Evolutionary conservation across 2,329 filamentous ascomycete species (phyloP).

Genomic region (Verruconis gallopava): DNA sequence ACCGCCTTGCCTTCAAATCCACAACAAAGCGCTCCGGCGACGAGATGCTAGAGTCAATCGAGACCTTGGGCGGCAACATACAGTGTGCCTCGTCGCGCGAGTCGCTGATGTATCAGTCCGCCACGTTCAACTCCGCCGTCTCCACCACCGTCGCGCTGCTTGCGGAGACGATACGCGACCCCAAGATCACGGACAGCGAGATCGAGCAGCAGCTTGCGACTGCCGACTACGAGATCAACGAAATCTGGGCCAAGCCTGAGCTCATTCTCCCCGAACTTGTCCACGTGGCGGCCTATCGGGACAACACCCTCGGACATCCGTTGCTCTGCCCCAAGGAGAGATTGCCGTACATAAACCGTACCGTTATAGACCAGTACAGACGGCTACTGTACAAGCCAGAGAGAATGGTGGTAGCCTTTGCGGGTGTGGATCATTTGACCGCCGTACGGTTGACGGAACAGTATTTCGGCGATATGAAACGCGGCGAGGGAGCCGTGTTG

Average conservation of each 20-base stretch:
- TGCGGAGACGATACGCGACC: constrained; percentile 85
- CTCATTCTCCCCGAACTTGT: constrained; percentile 90
- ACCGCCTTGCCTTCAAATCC: constrained; percentile 85
- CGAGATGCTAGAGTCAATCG: constrained; percentile 75
- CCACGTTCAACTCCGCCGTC: constrained; percentile 90
- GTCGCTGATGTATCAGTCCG: constrained; percentile 96
- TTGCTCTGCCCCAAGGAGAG: constrained; percentile 81
- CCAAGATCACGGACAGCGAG: constrained; percentile 73
- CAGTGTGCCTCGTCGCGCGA: constrained; percentile 93
- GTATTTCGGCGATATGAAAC: constrained; percentile 85
- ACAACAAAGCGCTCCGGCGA: constrained; percentile 62
- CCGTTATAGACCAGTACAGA: constrained; percentile 65
- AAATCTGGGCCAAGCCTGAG: constrained; percentile 97
- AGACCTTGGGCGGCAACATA: constrained; percentile 85
- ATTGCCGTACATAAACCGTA: constrained; percentile 58
- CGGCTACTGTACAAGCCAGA: constrained; percentile 79
- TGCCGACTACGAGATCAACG: constrained; percentile 86
- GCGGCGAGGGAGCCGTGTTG: constrained; percentile 34
- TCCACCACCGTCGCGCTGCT: constrained; percentile 69
- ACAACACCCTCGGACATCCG: constrained; percentile 91
- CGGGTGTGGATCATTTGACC: constrained; percentile 69
- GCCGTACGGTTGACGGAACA: constrained; percentile 69
- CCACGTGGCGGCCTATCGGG: constrained; percentile 89
- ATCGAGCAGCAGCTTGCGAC: constrained; percentile 78
- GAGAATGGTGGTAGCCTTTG: constrained; percentile 87